Conservation (phyloP, 345 rosid genomes). For the Sonneratia caseolaris region DNA sequence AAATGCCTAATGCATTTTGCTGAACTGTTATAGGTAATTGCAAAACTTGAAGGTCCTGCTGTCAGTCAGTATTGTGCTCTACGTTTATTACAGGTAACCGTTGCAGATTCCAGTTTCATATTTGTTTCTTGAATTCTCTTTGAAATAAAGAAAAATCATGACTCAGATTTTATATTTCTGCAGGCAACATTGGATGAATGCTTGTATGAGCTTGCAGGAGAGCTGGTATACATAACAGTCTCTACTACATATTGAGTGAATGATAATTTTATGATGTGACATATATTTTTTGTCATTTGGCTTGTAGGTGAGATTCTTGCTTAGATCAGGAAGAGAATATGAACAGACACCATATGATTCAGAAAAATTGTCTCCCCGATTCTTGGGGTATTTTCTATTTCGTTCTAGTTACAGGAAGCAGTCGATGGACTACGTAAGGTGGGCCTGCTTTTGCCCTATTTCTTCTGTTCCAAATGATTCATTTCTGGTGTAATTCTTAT, state of each 20-base stretch:
- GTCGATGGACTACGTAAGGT: slow-evolving; percentile 67
- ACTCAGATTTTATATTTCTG: slow-evolving; percentile 1
- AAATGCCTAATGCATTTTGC: slow-evolving; percentile 22
- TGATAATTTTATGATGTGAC: neutral
- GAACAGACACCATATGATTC: slow-evolving; percentile 70
- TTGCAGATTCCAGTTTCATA: neutral
- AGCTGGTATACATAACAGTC: slow-evolving; percentile 51
- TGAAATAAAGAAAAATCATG: slow-evolving; percentile 12
- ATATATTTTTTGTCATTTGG: slow-evolving; percentile 5
- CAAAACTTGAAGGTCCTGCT: slow-evolving; percentile 97
- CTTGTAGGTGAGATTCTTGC: slow-evolving; percentile 83
- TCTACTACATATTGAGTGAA: neutral
- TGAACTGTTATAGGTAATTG: slow-evolving; percentile 58
- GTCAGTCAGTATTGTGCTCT: slow-evolving; percentile 96
- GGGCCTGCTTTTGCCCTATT: slow-evolving; percentile 5
- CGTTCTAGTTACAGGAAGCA: slow-evolving; percentile 67
- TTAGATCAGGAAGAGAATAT: slow-evolving; percentile 93
- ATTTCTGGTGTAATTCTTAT: neutral
- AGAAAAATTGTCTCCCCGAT: slow-evolving; percentile 67
- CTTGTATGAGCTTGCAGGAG: slow-evolving; percentile 97
- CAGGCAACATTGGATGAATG: slow-evolving; percentile 98
- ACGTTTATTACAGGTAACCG: slow-evolving; percentile 70
- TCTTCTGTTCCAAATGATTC: slow-evolving; percentile 3
- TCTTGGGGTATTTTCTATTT: slow-evolving; percentile 77
- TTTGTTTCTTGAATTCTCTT: slow-evolving; percentile 7